Percentiles rank a stretch among this genome's conserved stretches.
phyloP scores from a whole-genome alignment of 305 asterid genomes.

The Fraxinus albicans region DNA sequence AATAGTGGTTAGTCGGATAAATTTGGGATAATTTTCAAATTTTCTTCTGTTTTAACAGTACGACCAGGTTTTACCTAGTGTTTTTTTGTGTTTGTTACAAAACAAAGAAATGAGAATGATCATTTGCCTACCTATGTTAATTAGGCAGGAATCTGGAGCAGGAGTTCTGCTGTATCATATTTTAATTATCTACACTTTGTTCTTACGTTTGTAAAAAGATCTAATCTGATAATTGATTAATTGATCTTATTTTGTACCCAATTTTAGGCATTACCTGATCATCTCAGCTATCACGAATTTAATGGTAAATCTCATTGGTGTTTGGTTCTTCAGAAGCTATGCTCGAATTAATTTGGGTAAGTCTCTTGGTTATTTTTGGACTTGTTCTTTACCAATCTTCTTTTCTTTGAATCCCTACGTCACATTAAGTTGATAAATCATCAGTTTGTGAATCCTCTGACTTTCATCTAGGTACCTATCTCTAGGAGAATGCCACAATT shows the following conservation, averaged over 20 bases:
- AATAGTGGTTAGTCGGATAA: not conserved
- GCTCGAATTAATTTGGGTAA: conserved; percentile 90
- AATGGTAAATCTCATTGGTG: conserved; percentile 96
- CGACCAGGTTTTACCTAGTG: not conserved
- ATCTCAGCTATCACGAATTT: conserved; percentile 92
- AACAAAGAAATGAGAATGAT: not conserved
- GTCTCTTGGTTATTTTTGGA: conserved; percentile 30
- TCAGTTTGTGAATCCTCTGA: conserved; percentile 6
- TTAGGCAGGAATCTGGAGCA: not conserved
- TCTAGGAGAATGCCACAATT: conserved; percentile 1
- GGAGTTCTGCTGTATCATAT: conserved; percentile 8
- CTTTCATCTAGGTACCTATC: conserved; percentile 8
- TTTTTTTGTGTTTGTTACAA: not conserved
- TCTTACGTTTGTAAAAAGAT: conserved; percentile 12
- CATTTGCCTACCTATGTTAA: not conserved
- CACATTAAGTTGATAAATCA: not conserved
- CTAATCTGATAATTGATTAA: conserved; percentile 7
- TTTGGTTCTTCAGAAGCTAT: conserved; percentile 97
- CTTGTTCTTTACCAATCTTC: not conserved
- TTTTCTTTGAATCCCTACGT: not conserved
- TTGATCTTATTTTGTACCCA: conserved; percentile 19
- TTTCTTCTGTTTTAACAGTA: not conserved
- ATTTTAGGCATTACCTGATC: conserved; percentile 89
- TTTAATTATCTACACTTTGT: conserved; percentile 17
- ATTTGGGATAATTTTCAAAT: not conserved